Conservation (phyloP, 106 monocot genomes). For the Allium fistulosum region DNA sequence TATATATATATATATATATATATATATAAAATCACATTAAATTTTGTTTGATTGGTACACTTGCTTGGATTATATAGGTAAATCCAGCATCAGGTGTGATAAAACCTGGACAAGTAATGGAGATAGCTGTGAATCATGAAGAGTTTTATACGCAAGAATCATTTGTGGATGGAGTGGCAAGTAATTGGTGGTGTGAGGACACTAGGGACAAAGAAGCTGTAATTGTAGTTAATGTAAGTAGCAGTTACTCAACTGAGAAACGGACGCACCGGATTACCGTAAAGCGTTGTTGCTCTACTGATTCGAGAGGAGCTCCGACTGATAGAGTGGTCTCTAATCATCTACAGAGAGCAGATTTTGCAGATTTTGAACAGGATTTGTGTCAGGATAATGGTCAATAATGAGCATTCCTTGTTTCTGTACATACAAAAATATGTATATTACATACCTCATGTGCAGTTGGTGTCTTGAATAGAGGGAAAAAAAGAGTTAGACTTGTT, state of each 20-base stretch:
- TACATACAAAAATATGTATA: no score
- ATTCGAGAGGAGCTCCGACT: conserved; percentile 11
- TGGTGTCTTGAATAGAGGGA: no score
- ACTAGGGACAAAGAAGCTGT: conserved; percentile 55
- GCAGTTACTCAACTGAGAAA: conserved; percentile 35
- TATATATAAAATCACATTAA: no score
- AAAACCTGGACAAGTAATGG: conserved; percentile 48
- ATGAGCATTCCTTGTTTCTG: no score
- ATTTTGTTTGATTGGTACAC: no score
- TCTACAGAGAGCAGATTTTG: conserved; percentile 51
- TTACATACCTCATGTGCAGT: no score
- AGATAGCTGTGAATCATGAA: conserved; percentile 68
- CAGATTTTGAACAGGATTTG: conserved; percentile 3
- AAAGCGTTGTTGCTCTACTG: conserved; percentile 17
- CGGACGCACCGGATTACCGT: conserved; percentile 48
- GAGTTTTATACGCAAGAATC: conserved; percentile 58
- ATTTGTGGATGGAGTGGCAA: conserved; percentile 52
- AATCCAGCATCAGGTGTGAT: conserved; percentile 66
- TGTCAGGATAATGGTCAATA: no score
- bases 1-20: no score
- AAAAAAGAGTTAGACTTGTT: no score
- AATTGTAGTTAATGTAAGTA: conserved; percentile 46
- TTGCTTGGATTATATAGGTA: conserved; percentile 27
- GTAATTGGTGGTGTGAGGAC: conserved; percentile 69
- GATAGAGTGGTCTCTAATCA: conserved; percentile 26